Conservation (phyloP, 1,284 basidiomycete species). For the Vanrija humicola region DNA sequence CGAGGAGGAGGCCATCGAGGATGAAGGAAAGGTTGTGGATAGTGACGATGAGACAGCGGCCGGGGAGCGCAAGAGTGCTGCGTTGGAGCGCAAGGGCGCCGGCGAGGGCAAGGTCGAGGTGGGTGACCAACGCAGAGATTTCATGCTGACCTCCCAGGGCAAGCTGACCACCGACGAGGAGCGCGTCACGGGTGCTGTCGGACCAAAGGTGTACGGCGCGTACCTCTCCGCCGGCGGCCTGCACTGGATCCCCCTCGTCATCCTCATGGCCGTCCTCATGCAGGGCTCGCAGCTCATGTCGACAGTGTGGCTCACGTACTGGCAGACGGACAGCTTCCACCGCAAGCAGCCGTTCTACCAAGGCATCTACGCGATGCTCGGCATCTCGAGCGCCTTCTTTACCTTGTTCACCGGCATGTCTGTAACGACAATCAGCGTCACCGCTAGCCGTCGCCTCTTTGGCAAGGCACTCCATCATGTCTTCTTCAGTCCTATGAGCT, state of each 20-base stretch:
- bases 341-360: slow-evolving; percentile 58
- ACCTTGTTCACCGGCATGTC: slow-evolving; percentile 56
- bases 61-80: background rate
- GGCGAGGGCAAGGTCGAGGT: slow-evolving; percentile 12
- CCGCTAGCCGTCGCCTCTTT: background rate
- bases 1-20: slow-evolving; percentile 37
- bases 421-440: background rate
- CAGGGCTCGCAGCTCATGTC: slow-evolving; percentile 14
- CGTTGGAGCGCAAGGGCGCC: slow-evolving; percentile 8
- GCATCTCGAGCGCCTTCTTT: slow-evolving; percentile 54
- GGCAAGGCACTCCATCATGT: slow-evolving; percentile 55
- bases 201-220: slow-evolving; percentile 23
- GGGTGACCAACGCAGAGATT: background rate
- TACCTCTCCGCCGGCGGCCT: slow-evolving; percentile 20
- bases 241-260: slow-evolving; percentile 14
- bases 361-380: slow-evolving; percentile 64
- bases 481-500: slow-evolving; percentile 64
- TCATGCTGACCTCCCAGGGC: background rate
- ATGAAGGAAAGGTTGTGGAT: slow-evolving; percentile 9
- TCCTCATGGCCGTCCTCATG: background rate
- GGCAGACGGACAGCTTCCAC: slow-evolving; percentile 56
- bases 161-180: slow-evolving; percentile 29
- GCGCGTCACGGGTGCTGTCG: slow-evolving; percentile 30
- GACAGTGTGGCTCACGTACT: slow-evolving; percentile 51
- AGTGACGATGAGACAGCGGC: slow-evolving; percentile 2